phyloP scores from a whole-genome alignment of 352 stramenopile species.

The Phytophthora uliginosa region DNA sequence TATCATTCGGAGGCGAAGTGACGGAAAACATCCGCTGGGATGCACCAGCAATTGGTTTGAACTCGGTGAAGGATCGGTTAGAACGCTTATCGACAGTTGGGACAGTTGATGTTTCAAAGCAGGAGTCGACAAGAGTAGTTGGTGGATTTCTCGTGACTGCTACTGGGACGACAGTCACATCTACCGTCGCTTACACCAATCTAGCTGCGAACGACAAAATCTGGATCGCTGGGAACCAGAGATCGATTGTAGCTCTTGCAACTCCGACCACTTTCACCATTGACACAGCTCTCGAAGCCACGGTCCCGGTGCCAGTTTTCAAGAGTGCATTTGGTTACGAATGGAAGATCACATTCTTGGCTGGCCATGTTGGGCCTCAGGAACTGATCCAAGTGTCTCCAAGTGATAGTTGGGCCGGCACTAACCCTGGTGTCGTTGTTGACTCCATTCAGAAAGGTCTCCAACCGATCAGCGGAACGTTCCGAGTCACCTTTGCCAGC shows the following conservation, averaged over 20 bases:
- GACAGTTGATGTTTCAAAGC: conserved; percentile 64
- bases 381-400: conserved; percentile 83
- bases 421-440: conserved; percentile 92
- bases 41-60: conserved; percentile 56
- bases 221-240: conserved; percentile 65
- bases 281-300: conserved; percentile 24
- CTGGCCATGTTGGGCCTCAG: conserved; percentile 86
- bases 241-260: conserved; percentile 35
- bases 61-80: conserved; percentile 78
- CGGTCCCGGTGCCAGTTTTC: conserved; percentile 68
- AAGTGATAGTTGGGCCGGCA: conserved; percentile 94
- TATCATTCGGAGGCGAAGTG: conserved; percentile 65
- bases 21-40: conserved; percentile 82
- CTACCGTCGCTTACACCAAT: conserved; percentile 24
- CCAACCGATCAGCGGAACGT: conserved; percentile 94
- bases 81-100: conserved; percentile 75
- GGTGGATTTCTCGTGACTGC: conserved; percentile 55
- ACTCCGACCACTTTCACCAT: conserved; percentile 28
- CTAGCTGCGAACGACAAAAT: conserved; percentile 48
- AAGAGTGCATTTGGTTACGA: conserved; percentile 69
- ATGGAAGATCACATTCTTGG: conserved; percentile 84
- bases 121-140: conserved; percentile 56
- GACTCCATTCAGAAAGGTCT: conserved; percentile 86
- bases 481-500: conserved; percentile 80
- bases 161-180: conserved; percentile 38